Percentiles rank a stretch among this genome's conserved stretches.
Evolutionary conservation across 176 grass and related monocot species (phyloP).

Genomic region (Carex pumila): DNA sequence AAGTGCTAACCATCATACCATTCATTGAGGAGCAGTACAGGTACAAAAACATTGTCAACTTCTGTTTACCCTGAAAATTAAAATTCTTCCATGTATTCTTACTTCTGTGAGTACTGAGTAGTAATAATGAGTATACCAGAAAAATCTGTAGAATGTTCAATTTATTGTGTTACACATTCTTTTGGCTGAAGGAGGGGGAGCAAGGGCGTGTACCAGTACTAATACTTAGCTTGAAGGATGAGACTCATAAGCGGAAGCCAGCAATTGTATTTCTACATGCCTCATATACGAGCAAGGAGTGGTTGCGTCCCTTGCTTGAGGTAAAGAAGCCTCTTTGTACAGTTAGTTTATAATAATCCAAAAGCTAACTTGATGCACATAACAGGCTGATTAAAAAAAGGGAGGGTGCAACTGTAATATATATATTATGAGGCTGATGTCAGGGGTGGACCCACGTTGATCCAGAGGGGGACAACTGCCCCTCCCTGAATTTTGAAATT

Average conservation of each 20-base stretch:
- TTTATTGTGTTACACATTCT: neutral
- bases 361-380: neutral
- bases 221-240: conserved; percentile 57
- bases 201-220: conserved; percentile 76
- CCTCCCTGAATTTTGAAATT: no score
- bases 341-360: neutral
- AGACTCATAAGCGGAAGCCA: conserved; percentile 48
- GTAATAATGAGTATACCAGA: neutral
- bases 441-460: no score
- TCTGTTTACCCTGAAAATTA: neutral
- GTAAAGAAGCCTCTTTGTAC: conserved; percentile 30
- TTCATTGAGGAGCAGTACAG: neutral
- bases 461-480: no score
- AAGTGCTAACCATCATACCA: neutral
- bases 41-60: neutral
- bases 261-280: conserved; percentile 75
- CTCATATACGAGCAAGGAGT: conserved; percentile 95
- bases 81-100: neutral
- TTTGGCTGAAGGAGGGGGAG: conserved; percentile 41
- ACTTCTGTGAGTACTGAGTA: neutral
- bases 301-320: conserved; percentile 78
- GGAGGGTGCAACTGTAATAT: neutral
- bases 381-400: neutral
- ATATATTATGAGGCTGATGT: neutral
- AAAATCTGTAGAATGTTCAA: neutral